Conservation (phyloP, 139 green algal genomes). For the Chlorella vulgaris region DNA sequence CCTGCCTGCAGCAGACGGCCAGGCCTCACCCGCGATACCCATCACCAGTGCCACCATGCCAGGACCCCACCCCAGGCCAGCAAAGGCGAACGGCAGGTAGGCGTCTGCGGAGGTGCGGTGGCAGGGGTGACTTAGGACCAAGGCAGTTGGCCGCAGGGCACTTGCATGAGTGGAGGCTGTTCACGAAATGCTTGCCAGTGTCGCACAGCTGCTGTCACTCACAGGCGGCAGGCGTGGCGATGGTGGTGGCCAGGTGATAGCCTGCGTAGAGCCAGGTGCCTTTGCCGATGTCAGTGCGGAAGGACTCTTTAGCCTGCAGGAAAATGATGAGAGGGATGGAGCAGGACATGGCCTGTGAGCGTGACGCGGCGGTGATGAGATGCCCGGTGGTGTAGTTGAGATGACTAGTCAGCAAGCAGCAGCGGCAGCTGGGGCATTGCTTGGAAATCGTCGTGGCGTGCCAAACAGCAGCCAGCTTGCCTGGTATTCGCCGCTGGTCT, state of each 20-base stretch:
- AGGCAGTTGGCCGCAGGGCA: no score
- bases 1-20: background rate
- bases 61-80: conserved; percentile 37
- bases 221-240: conserved; percentile 52
- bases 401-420: no score
- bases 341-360: background rate
- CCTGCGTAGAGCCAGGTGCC: conserved; percentile 47
- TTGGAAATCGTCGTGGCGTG: background rate
- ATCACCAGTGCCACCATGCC: conserved; percentile 38
- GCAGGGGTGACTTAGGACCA: no score
- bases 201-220: no score
- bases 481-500: background rate
- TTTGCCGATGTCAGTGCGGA: conserved; percentile 21
- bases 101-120: no score
- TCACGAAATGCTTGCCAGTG: no score
- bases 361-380: background rate
- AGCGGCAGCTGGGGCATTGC: background rate
- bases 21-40: conserved; percentile 13
- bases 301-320: conserved; percentile 8
- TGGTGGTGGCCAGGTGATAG: conserved; percentile 51
- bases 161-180: no score
- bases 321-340: background rate
- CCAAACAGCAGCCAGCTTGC: background rate
- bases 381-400: background rate
- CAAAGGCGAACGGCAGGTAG: conserved; percentile 49